phyloP scores from a whole-genome alignment of 2,329 filamentous ascomycete genomes.

The Xylariales sp. region DNA sequence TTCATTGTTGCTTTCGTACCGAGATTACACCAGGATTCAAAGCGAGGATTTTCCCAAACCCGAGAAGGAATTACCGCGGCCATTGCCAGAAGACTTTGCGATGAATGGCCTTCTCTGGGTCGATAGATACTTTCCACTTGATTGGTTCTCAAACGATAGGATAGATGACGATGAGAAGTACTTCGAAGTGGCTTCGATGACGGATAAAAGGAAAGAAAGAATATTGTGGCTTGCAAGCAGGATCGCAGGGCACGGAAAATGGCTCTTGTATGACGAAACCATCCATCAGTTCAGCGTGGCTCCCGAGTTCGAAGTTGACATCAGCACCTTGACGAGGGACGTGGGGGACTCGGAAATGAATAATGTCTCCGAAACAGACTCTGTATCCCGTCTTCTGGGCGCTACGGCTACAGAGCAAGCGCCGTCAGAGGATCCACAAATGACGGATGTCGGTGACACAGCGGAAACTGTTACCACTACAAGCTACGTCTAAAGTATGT shows the following conservation, averaged over 20 bases:
- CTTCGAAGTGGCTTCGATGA: conserved; percentile 59
- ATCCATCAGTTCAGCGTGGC: conserved; percentile 34
- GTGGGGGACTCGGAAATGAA: no score
- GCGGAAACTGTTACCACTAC: no score
- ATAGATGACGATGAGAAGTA: conserved; percentile 64
- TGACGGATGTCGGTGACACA: no score
- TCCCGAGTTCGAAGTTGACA: conserved; percentile 29
- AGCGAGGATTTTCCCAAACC: conserved; percentile 41
- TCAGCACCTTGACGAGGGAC: no score
- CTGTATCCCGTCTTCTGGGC: no score
- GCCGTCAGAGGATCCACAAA: no score
- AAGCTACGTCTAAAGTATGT: no score
- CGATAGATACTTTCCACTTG: conserved; percentile 50
- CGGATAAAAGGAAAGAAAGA: conserved; percentile 52
- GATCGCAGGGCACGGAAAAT: conserved; percentile 37
- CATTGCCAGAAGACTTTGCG: conserved; percentile 67
- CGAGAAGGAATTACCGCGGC: conserved; percentile 40
- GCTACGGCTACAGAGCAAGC: no score
- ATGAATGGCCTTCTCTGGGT: conserved; percentile 61
- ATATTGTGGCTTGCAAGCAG: conserved; percentile 53
- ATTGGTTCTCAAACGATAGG: conserved; percentile 54
- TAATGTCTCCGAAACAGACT: no score
- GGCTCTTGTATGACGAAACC: conserved; percentile 39
- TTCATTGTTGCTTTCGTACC: conserved; percentile 23
- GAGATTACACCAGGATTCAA: conserved; percentile 29